phyloP scores from a whole-genome alignment of 805 yeast species.

The Hanseniaspora singularis region DNA sequence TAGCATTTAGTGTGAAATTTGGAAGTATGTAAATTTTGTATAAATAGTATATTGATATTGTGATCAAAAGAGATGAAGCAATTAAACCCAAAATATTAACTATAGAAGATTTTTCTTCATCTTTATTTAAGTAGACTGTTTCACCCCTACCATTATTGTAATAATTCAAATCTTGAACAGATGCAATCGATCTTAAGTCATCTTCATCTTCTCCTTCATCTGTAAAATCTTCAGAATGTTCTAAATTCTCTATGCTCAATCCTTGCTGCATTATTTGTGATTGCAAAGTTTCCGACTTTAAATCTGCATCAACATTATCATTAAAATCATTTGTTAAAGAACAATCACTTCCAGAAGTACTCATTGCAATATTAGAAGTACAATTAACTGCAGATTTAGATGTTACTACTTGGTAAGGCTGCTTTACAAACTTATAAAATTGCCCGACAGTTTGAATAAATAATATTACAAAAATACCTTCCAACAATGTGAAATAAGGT shows the following conservation, averaged over 20 bases:
- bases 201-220: conserved; percentile 11
- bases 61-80: conserved; percentile 59
- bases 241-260: no score
- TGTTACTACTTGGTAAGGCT: conserved; percentile 10
- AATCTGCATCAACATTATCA: not conserved
- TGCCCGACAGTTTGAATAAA: conserved; percentile 91
- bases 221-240: not conserved
- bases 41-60: conserved; percentile 66
- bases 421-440: conserved; percentile 52
- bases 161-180: conserved; percentile 9
- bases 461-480: conserved; percentile 83
- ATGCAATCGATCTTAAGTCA: conserved; percentile 15
- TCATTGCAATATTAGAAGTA: not conserved
- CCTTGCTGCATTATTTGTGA: not conserved
- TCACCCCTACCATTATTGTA: conserved; percentile 6
- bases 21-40: conserved; percentile 74
- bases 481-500: conserved; percentile 75
- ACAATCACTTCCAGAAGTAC: not conserved
- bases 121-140: conserved; percentile 1
- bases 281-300: not conserved
- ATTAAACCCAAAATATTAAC: conserved; percentile 69
- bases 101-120: conserved; percentile 46
- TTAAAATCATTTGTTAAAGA: not conserved
- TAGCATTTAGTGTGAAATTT: conserved; percentile 53
- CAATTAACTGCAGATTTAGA: conserved; percentile 4